A percentile compares a stretch with the other conserved stretches of the same genome.
These are phyloP conservation scores for Cyclotella baltica DNA, from an alignment of 108 stramenopile genomes.

Conservation along the genomic window DNA sequence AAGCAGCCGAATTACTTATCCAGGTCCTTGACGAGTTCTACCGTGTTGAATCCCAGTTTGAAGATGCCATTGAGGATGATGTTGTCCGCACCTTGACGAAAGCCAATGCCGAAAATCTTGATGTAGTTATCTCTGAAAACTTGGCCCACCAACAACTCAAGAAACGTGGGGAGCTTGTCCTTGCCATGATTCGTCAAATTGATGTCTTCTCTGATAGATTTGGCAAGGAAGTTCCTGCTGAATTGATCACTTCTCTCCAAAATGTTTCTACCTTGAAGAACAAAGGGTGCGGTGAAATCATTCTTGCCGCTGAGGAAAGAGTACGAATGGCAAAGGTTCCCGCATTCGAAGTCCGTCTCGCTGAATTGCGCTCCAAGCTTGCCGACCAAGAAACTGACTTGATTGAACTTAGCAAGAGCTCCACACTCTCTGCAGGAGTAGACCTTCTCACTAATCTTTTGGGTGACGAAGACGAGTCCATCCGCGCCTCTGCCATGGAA, in stretches of 20 bases:
- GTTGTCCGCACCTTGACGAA: conserved; percentile 90
- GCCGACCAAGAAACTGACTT: conserved; percentile 71
- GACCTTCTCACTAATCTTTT: conserved; percentile 93
- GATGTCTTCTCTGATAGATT: conserved; percentile 81
- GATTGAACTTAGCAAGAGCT: conserved; percentile 66
- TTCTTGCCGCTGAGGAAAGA: conserved; percentile 76
- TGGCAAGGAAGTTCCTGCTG: conserved; percentile 59
- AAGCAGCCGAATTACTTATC: conserved; percentile 67
- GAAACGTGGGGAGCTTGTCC: conserved; percentile 57
- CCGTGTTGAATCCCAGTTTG: conserved; percentile 88
- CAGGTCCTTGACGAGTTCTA: conserved; percentile 82
- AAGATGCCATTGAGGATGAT: conserved; percentile 83
- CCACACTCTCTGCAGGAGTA: conserved; percentile 91
- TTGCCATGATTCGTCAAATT: conserved; percentile 82
- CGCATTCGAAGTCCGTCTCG: conserved; percentile 83
- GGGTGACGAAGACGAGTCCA: conserved; percentile 70
- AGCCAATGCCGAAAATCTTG: conserved; percentile 78
- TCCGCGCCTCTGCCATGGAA: conserved; percentile 82
- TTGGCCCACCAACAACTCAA: conserved; percentile 81
- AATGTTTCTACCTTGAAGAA: conserved; percentile 71
- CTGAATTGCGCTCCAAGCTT: conserved; percentile 78
- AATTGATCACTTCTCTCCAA: conserved; percentile 67
- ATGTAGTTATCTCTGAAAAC: conserved; percentile 82
- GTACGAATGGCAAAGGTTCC: conserved; percentile 82
- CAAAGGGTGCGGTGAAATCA: conserved; percentile 89